phyloP scores from a whole-genome alignment of 2,329 filamentous ascomycete genomes.

The Trichoderma atroviride region DNA sequence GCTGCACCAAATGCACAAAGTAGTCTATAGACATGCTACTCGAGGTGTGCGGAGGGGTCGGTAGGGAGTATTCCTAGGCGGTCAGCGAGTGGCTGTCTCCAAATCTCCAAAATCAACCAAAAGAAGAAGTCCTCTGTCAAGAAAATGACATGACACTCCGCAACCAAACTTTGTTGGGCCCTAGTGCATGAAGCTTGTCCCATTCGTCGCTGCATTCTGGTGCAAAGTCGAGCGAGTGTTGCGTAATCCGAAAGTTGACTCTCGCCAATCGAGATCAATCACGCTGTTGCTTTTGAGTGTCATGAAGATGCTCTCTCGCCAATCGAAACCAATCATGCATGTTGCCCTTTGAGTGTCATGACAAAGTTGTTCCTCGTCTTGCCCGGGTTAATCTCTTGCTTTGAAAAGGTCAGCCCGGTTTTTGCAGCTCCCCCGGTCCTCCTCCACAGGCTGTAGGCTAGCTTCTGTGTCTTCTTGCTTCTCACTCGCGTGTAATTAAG shows the following conservation, averaged over 20 bases:
- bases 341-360: conserved; percentile 60
- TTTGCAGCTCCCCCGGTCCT: conserved; percentile 39
- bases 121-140: not conserved
- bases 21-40: not conserved
- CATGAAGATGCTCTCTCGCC: not conserved
- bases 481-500: conserved; percentile 71
- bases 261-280: not conserved
- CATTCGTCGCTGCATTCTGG: not conserved
- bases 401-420: conserved; percentile 45
- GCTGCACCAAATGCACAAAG: not conserved
- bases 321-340: conserved; percentile 1
- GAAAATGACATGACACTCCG: conserved; percentile 11
- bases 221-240: not conserved
- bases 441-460: conserved; percentile 88
- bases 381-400: conserved; percentile 77
- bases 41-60: conserved; percentile 4
- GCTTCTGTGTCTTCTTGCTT: conserved; percentile 76
- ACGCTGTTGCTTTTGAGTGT: conserved; percentile 53
- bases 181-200: conserved; percentile 32
- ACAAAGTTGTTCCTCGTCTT: conserved; percentile 86
- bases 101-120: conserved; percentile 4
- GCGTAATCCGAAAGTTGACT: not conserved
- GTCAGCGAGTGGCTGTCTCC: conserved; percentile 22
- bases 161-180: conserved; percentile 32
- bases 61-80: conserved; percentile 19